Percentiles rank a stretch among this genome's conserved stretches.
Evolutionary conservation across 1,284 basidiomycete species (phyloP).

Genomic region (Anthracocystis walkeri): DNA sequence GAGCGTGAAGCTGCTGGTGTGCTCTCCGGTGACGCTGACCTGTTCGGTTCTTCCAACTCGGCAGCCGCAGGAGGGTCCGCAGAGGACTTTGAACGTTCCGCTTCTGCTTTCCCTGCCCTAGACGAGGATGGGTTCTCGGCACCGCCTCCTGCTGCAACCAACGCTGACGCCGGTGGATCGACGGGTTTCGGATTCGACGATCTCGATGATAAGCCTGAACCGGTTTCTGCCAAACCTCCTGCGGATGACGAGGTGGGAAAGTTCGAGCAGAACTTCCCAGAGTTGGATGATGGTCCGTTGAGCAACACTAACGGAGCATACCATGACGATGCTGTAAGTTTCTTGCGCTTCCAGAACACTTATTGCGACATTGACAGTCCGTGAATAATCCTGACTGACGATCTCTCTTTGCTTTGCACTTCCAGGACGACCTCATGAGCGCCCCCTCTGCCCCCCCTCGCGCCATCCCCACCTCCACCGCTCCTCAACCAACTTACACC

Average conservation of each 20-base stretch:
- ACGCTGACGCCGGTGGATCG: slow-evolving; percentile 11
- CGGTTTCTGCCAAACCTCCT: slow-evolving; percentile 25
- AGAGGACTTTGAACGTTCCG: slow-evolving; percentile 71
- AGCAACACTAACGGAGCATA: slow-evolving; percentile 30
- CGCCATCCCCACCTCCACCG: slow-evolving; percentile 8
- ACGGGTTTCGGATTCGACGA: slow-evolving; percentile 47
- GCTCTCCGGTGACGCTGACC: slow-evolving; percentile 57
- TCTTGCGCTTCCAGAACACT: neutral
- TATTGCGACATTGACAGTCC: neutral
- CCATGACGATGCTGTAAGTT: slow-evolving; percentile 38
- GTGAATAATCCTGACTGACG: neutral
- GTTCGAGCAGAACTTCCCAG: slow-evolving; percentile 92
- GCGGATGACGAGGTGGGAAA: slow-evolving; percentile 81
- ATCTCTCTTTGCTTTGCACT: neutral
- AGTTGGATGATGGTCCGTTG: slow-evolving; percentile 74
- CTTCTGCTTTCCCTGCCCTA: slow-evolving; percentile 74
- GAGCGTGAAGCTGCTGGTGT: slow-evolving; percentile 64
- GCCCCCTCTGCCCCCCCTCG: slow-evolving; percentile 64
- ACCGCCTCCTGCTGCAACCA: slow-evolving; percentile 40
- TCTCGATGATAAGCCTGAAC: slow-evolving; percentile 25
- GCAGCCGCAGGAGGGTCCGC: slow-evolving; percentile 27
- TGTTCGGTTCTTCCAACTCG: slow-evolving; percentile 62
- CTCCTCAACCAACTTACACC: slow-evolving; percentile 31
- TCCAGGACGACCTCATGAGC: slow-evolving; percentile 68
- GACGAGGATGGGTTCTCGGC: slow-evolving; percentile 62